Percentiles rank a stretch among this genome's conserved stretches.
These are phyloP conservation scores for Leccinum fallax DNA, from an alignment of 1,284 basidiomycete genomes.

Conservation along the genomic window DNA sequence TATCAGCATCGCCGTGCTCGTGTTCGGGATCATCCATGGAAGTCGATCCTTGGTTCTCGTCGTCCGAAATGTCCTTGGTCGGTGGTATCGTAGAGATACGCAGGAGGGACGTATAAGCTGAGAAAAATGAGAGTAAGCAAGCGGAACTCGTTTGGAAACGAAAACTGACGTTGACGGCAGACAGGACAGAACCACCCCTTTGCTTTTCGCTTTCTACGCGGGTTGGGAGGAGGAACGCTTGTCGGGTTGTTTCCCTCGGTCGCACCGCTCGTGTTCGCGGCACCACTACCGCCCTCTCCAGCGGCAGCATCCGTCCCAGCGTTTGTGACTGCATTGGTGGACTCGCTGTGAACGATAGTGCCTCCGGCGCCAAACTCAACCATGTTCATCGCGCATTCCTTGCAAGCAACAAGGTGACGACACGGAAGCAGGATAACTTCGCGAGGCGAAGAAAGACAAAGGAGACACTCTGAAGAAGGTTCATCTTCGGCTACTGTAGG, in stretches of 20 bases:
- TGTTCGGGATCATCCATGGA: slow-evolving; percentile 39
- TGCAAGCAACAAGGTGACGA: slow-evolving; percentile 88
- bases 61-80: slow-evolving; percentile 43
- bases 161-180: slow-evolving; percentile 78
- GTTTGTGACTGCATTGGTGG: slow-evolving; percentile 31
- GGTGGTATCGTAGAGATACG: slow-evolving; percentile 79
- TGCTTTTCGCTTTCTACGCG: slow-evolving; percentile 82
- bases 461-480: slow-evolving; percentile 82
- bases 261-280: slow-evolving; percentile 22
- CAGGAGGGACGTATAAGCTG: slow-evolving; percentile 86
- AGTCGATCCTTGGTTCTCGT: slow-evolving; percentile 38
- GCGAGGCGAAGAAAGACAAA: slow-evolving; percentile 82
- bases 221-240: slow-evolving; percentile 35
- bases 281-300: slow-evolving; percentile 22
- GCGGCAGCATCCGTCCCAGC: slow-evolving; percentile 7
- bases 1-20: slow-evolving; percentile 18
- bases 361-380: slow-evolving; percentile 93
- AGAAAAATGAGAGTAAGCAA: not conserved
- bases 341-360: slow-evolving; percentile 65
- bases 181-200: slow-evolving; percentile 96
- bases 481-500: slow-evolving; percentile 57
- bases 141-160: not conserved
- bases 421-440: slow-evolving; percentile 91
- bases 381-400: slow-evolving; percentile 92
- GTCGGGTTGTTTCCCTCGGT: slow-evolving; percentile 28